Evolutionary conservation across 1,284 basidiomycete species (phyloP).

Genomic region (Flammula alnicola): DNA sequence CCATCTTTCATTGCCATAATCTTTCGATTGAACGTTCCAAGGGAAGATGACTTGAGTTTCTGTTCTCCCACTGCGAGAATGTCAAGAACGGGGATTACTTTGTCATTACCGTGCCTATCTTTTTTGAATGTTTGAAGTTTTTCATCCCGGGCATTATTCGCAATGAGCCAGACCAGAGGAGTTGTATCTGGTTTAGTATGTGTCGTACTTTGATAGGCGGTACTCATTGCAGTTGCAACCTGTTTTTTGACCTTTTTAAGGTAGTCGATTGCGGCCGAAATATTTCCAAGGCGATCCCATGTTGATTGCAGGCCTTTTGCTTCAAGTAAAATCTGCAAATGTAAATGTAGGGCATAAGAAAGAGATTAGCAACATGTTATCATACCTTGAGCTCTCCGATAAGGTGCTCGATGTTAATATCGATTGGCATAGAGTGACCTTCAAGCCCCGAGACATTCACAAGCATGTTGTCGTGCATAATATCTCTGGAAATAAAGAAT

Average conservation of each 20-base stretch:
- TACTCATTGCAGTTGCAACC: conserved; percentile 20
- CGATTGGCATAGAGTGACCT: conserved; percentile 32
- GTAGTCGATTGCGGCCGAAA: conserved; percentile 27
- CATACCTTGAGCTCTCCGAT: conserved; percentile 20
- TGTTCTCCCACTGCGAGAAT: not conserved
- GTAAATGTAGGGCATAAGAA: not conserved
- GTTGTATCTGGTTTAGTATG: conserved; percentile 25
- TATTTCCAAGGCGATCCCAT: conserved; percentile 31
- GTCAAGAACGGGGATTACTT: not conserved
- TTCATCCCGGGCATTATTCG: conserved; percentile 15
- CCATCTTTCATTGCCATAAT: conserved; percentile 10
- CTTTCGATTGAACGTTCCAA: conserved; percentile 13
- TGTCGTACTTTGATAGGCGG: conserved; percentile 22
- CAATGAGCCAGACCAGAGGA: conserved; percentile 21
- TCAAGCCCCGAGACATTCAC: conserved; percentile 29
- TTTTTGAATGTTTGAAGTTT: not conserved
- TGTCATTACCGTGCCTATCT: not conserved
- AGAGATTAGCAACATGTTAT: too few relatives aligned
- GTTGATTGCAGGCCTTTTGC: conserved; percentile 25
- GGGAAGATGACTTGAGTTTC: conserved; percentile 11
- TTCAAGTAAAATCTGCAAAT: conserved; percentile 14
- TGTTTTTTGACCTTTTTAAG: conserved; percentile 29
- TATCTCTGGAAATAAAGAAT: conserved; percentile 14
- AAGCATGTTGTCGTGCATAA: conserved; percentile 34
- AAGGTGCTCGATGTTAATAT: conserved; percentile 35